These are phyloP conservation scores for Russula griseocarnosa DNA, from an alignment of 768 basidiomycete species.

Conservation along the genomic window DNA sequence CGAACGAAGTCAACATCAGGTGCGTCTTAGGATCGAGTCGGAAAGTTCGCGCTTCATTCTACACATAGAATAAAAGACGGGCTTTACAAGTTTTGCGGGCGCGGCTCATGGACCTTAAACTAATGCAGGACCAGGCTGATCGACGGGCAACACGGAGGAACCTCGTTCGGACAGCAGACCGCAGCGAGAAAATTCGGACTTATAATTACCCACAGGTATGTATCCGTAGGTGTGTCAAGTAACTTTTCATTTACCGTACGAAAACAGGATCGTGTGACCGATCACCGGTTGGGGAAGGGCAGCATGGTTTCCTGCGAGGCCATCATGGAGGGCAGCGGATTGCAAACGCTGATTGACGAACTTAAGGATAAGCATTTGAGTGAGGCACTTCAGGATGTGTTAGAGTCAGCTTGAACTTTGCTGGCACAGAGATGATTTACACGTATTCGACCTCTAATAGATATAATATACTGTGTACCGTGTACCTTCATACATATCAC, in stretches of 20 bases:
- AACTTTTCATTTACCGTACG: background rate
- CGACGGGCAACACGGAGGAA: conserved; percentile 64
- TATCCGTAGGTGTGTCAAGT: background rate
- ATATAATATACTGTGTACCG: background rate
- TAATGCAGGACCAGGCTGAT: conserved; percentile 64
- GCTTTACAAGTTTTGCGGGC: conserved; percentile 89
- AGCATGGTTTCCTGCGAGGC: conserved; percentile 26
- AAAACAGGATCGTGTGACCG: conserved; percentile 27
- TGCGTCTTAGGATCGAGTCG: conserved; percentile 34
- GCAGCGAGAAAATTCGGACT: conserved; percentile 93
- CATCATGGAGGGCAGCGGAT: conserved; percentile 27
- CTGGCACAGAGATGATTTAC: background rate
- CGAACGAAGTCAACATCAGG: conserved; percentile 92
- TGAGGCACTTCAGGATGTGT: conserved; percentile 14
- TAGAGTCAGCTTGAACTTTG: background rate
- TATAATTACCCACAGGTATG: conserved; percentile 88
- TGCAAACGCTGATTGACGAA: conserved; percentile 11
- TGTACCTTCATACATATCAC: no score
- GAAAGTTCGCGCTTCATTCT: background rate
- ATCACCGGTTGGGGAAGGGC: conserved; percentile 28
- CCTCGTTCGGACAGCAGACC: conserved; percentile 76
- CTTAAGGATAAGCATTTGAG: conserved; percentile 21
- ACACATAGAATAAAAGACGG: conserved; percentile 74
- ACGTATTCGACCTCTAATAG: background rate
- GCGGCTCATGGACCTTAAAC: conserved; percentile 76